Conservation (phyloP, 441 rosid species). For the Erysimum pusillum region DNA sequence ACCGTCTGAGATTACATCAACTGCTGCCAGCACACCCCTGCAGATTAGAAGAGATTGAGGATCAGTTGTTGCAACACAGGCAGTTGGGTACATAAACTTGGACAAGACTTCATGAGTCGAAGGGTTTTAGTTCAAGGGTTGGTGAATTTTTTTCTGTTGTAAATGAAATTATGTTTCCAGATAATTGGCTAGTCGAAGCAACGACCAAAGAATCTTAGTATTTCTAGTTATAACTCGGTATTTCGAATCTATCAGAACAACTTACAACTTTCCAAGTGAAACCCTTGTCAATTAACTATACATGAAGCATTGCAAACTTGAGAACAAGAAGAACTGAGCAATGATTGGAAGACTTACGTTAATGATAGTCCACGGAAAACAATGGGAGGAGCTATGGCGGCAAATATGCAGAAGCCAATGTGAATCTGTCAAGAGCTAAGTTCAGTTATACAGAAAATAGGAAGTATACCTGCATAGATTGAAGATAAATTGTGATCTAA, state of each 20-base stretch:
- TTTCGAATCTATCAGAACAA: not conserved
- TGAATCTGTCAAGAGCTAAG: conserved; percentile 65
- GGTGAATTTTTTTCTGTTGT: not conserved
- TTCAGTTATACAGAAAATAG: conserved; percentile 27
- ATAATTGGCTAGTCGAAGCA: not conserved
- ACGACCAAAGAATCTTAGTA: not conserved
- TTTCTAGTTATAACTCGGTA: conserved; percentile 1
- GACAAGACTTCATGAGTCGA: not conserved
- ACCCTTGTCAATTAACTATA: not conserved
- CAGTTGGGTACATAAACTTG: not conserved
- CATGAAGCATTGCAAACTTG: conserved; percentile 7
- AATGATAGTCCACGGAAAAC: conserved; percentile 87
- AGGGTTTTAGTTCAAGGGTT: conserved; percentile 1
- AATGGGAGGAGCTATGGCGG: conserved; percentile 95
- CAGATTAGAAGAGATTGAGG: not conserved
- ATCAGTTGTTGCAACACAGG: conserved; percentile 13
- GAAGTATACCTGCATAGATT: conserved; percentile 1
- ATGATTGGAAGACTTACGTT: conserved; percentile 68
- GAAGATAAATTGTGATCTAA: conserved; percentile 2
- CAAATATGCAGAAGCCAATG: conserved; percentile 85
- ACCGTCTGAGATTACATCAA: conserved; percentile 71
- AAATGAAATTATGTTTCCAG: not conserved
- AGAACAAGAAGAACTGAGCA: conserved; percentile 5
- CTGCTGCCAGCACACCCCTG: conserved; percentile 92
- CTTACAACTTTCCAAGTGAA: not conserved